Base-by-base conservation (phyloP, 768 basidiomycete genomes). In the Rubroboletus pulcherrimus region DNA sequence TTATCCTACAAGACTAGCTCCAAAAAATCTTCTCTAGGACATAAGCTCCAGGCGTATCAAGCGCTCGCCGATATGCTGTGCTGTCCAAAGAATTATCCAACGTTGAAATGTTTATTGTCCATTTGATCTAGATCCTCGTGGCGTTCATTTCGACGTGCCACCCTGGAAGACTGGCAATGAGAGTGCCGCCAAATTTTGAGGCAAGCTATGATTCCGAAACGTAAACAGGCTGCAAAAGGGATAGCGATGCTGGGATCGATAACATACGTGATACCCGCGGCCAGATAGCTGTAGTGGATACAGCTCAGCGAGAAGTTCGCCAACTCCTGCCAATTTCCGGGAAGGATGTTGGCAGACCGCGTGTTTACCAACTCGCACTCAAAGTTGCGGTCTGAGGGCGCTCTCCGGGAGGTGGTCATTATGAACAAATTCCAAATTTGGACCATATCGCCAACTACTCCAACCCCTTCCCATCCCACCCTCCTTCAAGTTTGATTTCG, bases 131-230 rank as follows among this genome's bases (percentile, higher is more conserved):
- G 11, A 21, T 19, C 4, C 40, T 41, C 17, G 40, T 10, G 21
- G 10, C 11, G 17, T 41, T 41, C 40, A 41, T 41, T 41, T 66
- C 75, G 8, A 19, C 19, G 40, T 6, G 40, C 2, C 40, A 21
- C 11, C 11, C 19, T 41, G 40, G 40, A 21, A 41, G 40, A 38
- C 17, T 9, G 7, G 37, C 4, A 9, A 17, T n/a, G 8, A 38
- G 17, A 14, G 17, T 38, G 37, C 17, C 17, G n/a, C 17, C 9
- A n/a, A 10, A n/a, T 9, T 17, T 38, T n/a, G 17, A n/a, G n/a
- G 30, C 1, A 0, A 15, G 9, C 26, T 8, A 38, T 8, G 17
- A 38, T n/a, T n/a, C 9, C 9, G 17, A 37, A n/a, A 38, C 37
- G 17, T 17, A 38, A 17, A 17, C 37, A 38, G 17, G 37, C 8